These are phyloP conservation scores for Rhynchosporium agropyri DNA, from an alignment of 2,329 filamentous ascomycete genomes.

Conservation along the genomic window DNA sequence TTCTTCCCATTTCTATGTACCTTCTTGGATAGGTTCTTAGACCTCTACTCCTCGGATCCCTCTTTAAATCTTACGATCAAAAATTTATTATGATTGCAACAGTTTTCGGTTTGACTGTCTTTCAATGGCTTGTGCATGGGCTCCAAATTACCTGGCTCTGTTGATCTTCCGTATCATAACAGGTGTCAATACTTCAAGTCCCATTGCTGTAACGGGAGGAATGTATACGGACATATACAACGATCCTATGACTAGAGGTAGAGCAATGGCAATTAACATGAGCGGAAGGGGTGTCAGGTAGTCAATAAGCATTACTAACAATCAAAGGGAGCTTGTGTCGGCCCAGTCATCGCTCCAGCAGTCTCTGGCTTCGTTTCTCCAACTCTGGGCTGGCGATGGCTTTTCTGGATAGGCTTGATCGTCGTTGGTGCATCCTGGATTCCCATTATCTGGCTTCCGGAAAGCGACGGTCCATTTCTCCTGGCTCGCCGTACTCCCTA, in stretches of 20 bases:
- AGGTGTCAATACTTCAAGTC: constrained; percentile 59
- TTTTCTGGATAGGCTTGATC: constrained; percentile 63
- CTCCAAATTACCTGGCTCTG: constrained; percentile 62
- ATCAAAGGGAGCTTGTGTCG: constrained; percentile 61
- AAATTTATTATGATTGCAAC: constrained; percentile 62
- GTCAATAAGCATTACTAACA: constrained; percentile 14
- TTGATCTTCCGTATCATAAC: constrained; percentile 65
- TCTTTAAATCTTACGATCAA: constrained; percentile 67
- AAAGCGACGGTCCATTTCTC: constrained; percentile 62
- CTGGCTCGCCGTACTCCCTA: constrained; percentile 60
- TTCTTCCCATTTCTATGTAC: constrained; percentile 65
- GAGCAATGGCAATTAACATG: constrained; percentile 66
- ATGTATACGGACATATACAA: constrained; percentile 69
- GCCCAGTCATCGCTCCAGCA: constrained; percentile 63
- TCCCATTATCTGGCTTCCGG: constrained; percentile 63
- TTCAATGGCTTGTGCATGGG: constrained; percentile 65
- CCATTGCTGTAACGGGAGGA: constrained; percentile 63
- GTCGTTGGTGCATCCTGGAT: constrained; percentile 64
- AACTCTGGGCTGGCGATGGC: constrained; percentile 63
- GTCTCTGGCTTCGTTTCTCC: constrained; percentile 62
- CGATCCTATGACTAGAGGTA: constrained; percentile 56
- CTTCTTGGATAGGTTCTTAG: constrained; percentile 62
- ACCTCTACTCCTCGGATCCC: constrained; percentile 63
- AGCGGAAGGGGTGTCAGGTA: constrained; percentile 46
- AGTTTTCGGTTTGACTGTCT: constrained; percentile 68